Evolutionary conservation across 768 basidiomycete species (phyloP).

Genomic region (Boletus rubropictus): DNA sequence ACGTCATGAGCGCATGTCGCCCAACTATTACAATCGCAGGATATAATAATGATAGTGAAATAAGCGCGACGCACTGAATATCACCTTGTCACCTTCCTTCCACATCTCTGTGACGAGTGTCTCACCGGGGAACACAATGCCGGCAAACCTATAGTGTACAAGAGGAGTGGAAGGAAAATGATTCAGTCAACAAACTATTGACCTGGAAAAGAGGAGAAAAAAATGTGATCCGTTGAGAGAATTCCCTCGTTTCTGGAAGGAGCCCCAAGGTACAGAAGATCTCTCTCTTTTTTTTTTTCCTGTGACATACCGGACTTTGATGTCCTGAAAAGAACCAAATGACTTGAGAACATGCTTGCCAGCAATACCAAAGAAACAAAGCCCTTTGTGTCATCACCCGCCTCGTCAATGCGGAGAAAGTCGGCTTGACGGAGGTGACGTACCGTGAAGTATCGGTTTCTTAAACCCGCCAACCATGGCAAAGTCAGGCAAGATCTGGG

Average conservation of each 20-base stretch:
- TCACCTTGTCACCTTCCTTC: slow-evolving; percentile 88
- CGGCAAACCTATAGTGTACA: slow-evolving; percentile 73
- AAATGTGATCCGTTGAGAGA: too few species aligned
- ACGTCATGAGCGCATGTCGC: background rate
- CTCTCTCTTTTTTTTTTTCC: background rate
- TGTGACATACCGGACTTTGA: slow-evolving; percentile 79
- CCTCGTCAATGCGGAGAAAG: background rate
- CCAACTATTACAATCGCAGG: background rate
- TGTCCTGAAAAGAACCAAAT: slow-evolving; percentile 82
- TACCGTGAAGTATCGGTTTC: slow-evolving; percentile 77
- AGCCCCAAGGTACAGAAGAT: background rate
- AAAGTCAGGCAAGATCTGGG: slow-evolving; percentile 85
- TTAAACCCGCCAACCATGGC: slow-evolving; percentile 94
- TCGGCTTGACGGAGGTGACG: background rate
- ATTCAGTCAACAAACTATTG: background rate
- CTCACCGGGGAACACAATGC: slow-evolving; percentile 91
- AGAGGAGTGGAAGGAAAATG: background rate
- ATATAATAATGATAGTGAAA: too few species aligned
- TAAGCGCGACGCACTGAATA: slow-evolving; percentile 66
- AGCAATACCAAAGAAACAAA: slow-evolving; percentile 89
- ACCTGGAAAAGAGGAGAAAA: too few species aligned
- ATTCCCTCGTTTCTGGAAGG: background rate
- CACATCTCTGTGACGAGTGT: slow-evolving; percentile 97
- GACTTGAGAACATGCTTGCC: slow-evolving; percentile 88
- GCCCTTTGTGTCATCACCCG: slow-evolving; percentile 42